Base-by-base conservation (phyloP, 805 yeast species). In the Yueomyces sp. region DNA sequence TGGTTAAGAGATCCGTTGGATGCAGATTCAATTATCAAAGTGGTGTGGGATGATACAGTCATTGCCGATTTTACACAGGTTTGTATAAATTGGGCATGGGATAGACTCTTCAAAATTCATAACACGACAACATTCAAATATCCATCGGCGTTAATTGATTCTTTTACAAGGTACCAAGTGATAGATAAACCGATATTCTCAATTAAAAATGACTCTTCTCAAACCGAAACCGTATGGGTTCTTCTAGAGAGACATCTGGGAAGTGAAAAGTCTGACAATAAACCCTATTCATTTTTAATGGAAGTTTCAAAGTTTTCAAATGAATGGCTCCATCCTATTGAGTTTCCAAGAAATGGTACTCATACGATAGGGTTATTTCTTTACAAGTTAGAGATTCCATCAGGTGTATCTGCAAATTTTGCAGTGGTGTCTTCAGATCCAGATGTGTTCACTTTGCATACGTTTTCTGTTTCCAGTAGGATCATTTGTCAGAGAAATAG, bases 1-100 rank as follows among this genome's bases (percentile, higher is more conserved):
- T 47, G 52, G 0, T 44, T 76, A 4, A 65, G 64, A 42, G 77
- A 77, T 50, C 81, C 82, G 0, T 46, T 56, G 26, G 47, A 52
- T 40, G 32, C 44, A 5, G 12, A 19, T 6, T 9, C 8, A 9
- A 11, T 34, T 5, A 11, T 34, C n/a, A 34, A n/a, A 11, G n/a
- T 34, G 26, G 9, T 6, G 9, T 34, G 26, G 37, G 6, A 7
- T n/a, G 37, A 34, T 11, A 19, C 8, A 7, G 37, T 34, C 5
- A 9, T 34, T 9, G 5, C 12, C n/a, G n/a, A 34, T 28, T 83
- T 76, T 54, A 61, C 64, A 9, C 67, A 68, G 4, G 46, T 83
- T 2, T 85, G 85, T 55, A 45, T 85, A 37, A 83, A 79, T 55
- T 82, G 94, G 90, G 67, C 76, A 45, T 71, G 77, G 0, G 30